Conservation (phyloP, 306 rosid genomes). For the Acmispon strigosus region DNA sequence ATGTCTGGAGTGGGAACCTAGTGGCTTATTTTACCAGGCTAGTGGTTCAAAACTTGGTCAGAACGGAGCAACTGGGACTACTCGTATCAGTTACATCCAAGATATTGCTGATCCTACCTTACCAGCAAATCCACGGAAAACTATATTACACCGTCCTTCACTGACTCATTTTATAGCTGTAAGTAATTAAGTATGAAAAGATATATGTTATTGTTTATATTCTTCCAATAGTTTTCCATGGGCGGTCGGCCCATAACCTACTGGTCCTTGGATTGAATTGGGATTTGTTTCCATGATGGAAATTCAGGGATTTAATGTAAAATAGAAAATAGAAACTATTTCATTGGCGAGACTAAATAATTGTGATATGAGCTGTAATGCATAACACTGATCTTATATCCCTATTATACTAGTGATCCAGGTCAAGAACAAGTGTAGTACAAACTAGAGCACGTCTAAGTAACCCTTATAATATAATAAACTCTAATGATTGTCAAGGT, state of each 20-base stretch:
- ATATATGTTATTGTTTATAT: neutral
- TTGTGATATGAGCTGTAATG: neutral
- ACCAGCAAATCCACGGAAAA: constrained; percentile 85
- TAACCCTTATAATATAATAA: neutral
- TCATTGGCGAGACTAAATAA: neutral
- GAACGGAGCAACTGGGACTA: constrained; percentile 54
- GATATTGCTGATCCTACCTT: constrained; percentile 89
- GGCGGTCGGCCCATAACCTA: neutral
- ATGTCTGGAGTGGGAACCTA: constrained; percentile 95
- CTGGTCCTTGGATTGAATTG: neutral
- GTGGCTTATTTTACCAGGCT: constrained; percentile 80
- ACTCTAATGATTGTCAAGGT: neutral
- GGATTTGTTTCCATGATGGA: neutral
- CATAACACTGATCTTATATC: neutral
- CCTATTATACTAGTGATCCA: neutral
- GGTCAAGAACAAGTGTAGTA: neutral
- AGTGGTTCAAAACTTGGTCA: constrained; percentile 49
- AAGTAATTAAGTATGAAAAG: constrained; percentile 31
- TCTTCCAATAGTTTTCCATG: constrained; percentile 8
- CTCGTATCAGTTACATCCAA: constrained; percentile 62
- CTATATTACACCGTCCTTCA: constrained; percentile 78
- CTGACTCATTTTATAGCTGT: constrained; percentile 87
- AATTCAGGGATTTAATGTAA: neutral
- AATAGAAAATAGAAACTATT: neutral
- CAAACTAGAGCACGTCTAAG: neutral